These are phyloP conservation scores for Hemileccinum impolitum DNA, from an alignment of 768 basidiomycete species.

Conservation along the genomic window DNA sequence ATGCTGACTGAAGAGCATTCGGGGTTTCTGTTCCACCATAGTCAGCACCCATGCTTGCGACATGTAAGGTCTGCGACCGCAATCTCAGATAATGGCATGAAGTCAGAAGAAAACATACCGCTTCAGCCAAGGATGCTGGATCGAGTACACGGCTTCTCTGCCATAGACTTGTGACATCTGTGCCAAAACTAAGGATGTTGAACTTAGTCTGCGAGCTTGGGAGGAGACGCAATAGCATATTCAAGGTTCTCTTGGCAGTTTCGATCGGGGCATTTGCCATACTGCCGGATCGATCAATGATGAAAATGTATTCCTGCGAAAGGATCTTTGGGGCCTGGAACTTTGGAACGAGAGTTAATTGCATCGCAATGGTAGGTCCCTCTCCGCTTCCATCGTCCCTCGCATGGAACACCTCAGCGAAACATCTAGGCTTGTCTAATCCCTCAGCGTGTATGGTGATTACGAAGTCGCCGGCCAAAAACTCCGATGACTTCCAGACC, in stretches of 20 bases:
- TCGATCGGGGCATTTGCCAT: constrained; percentile 44
- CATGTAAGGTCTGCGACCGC: constrained; percentile 35
- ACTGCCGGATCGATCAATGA: constrained; percentile 57
- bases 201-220: constrained; percentile 42
- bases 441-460: constrained; percentile 46
- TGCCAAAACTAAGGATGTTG: constrained; percentile 60
- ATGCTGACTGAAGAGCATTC: constrained; percentile 37
- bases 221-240: constrained; percentile 47
- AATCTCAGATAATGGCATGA: constrained; percentile 6
- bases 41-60: constrained; percentile 40
- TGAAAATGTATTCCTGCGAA: constrained; percentile 56
- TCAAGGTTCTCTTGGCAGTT: constrained; percentile 46
- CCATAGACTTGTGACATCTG: constrained; percentile 33
- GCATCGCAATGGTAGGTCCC: constrained; percentile 43
- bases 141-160: constrained; percentile 30
- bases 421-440: constrained; percentile 53
- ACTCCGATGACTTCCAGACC: constrained; percentile 37
- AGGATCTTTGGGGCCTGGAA: constrained; percentile 40
- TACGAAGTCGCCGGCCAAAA: constrained; percentile 50
- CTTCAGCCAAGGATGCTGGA: constrained; percentile 28
- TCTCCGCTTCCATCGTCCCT: constrained; percentile 2
- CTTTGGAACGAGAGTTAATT: constrained; percentile 53
- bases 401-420: constrained; percentile 43
- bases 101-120: constrained; percentile 28
- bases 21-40: constrained; percentile 52